phyloP scores from a whole-genome alignment of 352 stramenopile genomes.

The Phytopythium mirpurense region DNA sequence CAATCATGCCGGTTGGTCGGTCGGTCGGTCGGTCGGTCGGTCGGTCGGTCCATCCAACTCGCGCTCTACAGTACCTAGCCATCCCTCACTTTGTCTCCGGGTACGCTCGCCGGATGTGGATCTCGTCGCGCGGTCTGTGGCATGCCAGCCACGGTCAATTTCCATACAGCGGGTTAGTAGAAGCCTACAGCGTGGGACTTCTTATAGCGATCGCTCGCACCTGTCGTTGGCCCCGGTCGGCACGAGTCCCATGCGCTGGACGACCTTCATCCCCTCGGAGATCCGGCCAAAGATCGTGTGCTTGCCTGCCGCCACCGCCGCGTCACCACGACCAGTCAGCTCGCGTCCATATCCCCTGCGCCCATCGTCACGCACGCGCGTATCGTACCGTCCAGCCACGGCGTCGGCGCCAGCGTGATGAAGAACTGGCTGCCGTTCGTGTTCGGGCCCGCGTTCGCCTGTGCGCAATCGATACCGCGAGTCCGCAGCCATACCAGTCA shows the following conservation, averaged over 20 bases:
- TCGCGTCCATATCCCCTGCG: no score
- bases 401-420: slow-evolving; percentile 90
- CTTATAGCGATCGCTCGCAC: slow-evolving; percentile 19
- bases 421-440: slow-evolving; percentile 95
- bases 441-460: slow-evolving; percentile 89
- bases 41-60: no score
- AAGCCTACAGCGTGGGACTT: no score
- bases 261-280: slow-evolving; percentile 89
- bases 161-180: not conserved
- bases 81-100: slow-evolving; percentile 44
- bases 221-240: slow-evolving; percentile 86
- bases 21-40: no score
- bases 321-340: not conserved
- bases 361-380: not conserved
- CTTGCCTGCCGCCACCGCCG: slow-evolving; percentile 47
- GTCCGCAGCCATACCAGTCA: not conserved
- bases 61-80: no score
- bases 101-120: slow-evolving; percentile 64
- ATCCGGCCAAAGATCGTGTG: slow-evolving; percentile 94
- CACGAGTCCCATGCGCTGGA: slow-evolving; percentile 89
- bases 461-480: no score
- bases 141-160: not conserved
- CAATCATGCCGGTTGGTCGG: no score
- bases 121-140: slow-evolving; percentile 71
- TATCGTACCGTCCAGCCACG: slow-evolving; percentile 92